Conservation (phyloP, 306 rosid genomes). For the Luffa aegyptiaca region DNA sequence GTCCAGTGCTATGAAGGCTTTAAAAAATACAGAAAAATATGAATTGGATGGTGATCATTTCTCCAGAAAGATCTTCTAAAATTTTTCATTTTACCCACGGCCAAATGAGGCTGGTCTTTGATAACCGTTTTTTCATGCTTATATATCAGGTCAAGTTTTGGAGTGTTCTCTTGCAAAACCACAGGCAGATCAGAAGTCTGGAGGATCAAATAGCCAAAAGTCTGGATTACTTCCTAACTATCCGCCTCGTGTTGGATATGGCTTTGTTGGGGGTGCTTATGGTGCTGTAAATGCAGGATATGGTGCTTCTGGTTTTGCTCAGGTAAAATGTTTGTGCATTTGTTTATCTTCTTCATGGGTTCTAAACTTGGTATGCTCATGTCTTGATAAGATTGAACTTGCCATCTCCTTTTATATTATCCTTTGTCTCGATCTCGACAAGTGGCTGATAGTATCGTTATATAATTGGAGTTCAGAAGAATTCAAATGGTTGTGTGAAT, state of each 20-base stretch:
- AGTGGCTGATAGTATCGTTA: not conserved
- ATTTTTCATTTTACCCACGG: not conserved
- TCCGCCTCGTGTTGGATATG: slow-evolving; percentile 66
- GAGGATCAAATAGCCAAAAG: slow-evolving; percentile 50
- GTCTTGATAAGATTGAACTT: not conserved
- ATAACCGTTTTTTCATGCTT: not conserved
- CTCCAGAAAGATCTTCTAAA: not conserved
- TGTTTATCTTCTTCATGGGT: not conserved
- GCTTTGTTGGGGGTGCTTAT: slow-evolving; percentile 64
- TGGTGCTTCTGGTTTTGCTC: slow-evolving; percentile 60
- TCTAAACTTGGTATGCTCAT: slow-evolving; percentile 1
- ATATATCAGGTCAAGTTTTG: slow-evolving; percentile 59
- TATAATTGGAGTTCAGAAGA: not conserved
- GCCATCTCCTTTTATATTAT: not conserved
- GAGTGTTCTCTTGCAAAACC: slow-evolving; percentile 98
- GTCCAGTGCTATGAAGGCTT: slow-evolving; percentile 89
- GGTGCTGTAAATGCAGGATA: slow-evolving; percentile 74
- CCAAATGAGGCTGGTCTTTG: slow-evolving; percentile 13
- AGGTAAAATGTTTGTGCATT: slow-evolving; percentile 32
- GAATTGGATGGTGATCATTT: slow-evolving; percentile 58
- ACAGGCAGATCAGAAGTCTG: slow-evolving; percentile 77
- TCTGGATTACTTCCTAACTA: slow-evolving; percentile 76
- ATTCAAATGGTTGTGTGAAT: not conserved
- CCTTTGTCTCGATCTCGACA: not conserved
- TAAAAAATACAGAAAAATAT: slow-evolving; percentile 80